Conservation (phyloP, 352 stramenopile genomes). For the Phytophthora vignae region DNA sequence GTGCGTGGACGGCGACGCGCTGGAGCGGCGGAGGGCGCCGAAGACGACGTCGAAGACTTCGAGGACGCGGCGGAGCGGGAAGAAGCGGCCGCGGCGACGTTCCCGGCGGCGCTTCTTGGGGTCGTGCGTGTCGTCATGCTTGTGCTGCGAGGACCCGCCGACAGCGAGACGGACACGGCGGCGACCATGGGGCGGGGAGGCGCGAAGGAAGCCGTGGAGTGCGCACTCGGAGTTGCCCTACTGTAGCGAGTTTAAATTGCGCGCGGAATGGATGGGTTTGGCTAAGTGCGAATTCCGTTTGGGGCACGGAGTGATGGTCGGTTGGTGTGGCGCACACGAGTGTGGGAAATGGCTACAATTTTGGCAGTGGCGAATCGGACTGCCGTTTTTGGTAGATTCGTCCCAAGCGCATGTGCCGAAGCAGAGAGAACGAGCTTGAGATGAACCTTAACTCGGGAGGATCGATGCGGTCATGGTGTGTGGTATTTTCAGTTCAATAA, state of each 20-base stretch:
- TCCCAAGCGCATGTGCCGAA: too few relatives aligned
- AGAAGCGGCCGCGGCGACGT: neutral
- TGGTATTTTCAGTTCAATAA: neutral
- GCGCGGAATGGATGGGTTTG: slow-evolving; percentile 7
- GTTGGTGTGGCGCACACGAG: slow-evolving; percentile 6
- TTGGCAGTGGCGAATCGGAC: too few relatives aligned
- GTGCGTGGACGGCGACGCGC: slow-evolving; percentile 24
- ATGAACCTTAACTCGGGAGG: neutral
- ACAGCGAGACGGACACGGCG: slow-evolving; percentile 71
- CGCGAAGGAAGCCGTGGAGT: neutral
- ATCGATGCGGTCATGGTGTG: too few relatives aligned
- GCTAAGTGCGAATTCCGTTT: slow-evolving; percentile 15
- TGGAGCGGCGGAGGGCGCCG: slow-evolving; percentile 1
- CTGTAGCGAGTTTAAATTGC: slow-evolving; percentile 1
- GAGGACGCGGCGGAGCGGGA: neutral
- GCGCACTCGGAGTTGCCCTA: neutral
- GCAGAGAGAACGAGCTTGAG: neutral
- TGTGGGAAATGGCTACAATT: too few relatives aligned
- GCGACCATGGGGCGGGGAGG: slow-evolving; percentile 47
- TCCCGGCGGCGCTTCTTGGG: neutral
- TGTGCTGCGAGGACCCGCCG: slow-evolving; percentile 18
- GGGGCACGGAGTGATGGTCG: neutral
- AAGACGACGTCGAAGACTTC: slow-evolving; percentile 10
- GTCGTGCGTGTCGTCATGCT: slow-evolving; percentile 9
- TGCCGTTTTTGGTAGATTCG: too few relatives aligned